Evolutionary conservation across 2,329 filamentous ascomycete genomes (phyloP).

Genomic region (Fusarium praegraminearum): DNA sequence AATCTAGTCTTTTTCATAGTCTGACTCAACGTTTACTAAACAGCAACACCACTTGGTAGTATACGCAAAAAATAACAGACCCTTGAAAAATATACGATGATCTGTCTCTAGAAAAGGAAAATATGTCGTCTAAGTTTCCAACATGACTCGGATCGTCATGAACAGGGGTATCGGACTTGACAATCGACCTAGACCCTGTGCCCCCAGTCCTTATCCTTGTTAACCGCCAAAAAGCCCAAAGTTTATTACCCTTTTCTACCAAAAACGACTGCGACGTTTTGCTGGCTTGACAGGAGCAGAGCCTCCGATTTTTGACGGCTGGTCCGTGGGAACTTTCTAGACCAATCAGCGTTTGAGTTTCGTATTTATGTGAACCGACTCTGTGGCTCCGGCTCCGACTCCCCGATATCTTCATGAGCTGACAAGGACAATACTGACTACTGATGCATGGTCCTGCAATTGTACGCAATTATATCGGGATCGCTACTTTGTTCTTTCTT

Average conservation of each 20-base stretch:
- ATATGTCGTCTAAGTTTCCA: not conserved
- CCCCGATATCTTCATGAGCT: not conserved
- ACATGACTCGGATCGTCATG: slow-evolving; percentile 3
- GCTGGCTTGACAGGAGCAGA: slow-evolving; percentile 13
- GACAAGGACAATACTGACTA: not conserved
- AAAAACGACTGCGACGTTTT: not conserved
- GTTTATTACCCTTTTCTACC: slow-evolving; percentile 5
- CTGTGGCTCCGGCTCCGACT: not conserved
- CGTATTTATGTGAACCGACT: not conserved
- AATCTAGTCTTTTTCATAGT: not conserved
- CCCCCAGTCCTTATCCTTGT: not conserved
- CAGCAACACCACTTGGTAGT: not conserved
- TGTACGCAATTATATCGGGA: not conserved
- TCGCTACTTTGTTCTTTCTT: not conserved
- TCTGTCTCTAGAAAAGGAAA: not conserved
- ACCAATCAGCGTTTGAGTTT: slow-evolving; percentile 43
- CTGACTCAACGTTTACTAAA: not conserved
- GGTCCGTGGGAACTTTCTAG: slow-evolving; percentile 48
- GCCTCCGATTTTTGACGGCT: slow-evolving; percentile 6
- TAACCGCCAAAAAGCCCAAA: not conserved
- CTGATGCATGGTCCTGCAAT: not conserved
- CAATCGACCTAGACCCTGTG: not conserved
- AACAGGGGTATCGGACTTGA: not conserved
- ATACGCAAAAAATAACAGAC: not conserved
- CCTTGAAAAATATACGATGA: not conserved